Evolutionary conservation across 2,329 filamentous ascomycete species (phyloP).

Genomic region (Aspergillus uvarum): DNA sequence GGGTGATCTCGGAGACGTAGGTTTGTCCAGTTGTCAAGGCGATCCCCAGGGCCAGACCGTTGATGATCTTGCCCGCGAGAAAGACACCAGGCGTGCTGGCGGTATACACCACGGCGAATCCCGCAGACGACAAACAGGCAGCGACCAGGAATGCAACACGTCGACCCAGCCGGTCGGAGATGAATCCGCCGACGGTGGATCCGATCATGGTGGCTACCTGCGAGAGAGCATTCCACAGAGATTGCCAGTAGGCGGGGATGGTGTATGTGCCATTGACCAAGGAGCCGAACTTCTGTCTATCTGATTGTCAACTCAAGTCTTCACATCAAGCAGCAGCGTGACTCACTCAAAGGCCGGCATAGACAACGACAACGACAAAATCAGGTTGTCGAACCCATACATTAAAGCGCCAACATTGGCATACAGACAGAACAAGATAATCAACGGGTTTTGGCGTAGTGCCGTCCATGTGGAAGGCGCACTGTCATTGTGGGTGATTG

Average conservation of each 20-base stretch:
- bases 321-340: neutral
- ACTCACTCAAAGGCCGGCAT: slow-evolving; percentile 9
- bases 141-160: neutral
- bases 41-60: neutral
- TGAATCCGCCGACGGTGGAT: neutral
- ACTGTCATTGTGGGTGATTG: too few relatives aligned
- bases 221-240: slow-evolving; percentile 4
- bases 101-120: slow-evolving; percentile 4
- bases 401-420: neutral
- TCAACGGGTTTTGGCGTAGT: neutral
- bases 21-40: neutral
- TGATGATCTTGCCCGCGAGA: slow-evolving; percentile 4
- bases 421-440: slow-evolving; percentile 1
- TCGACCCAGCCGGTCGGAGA: slow-evolving; percentile 1
- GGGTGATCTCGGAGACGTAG: neutral
- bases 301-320: neutral
- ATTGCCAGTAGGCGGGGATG: slow-evolving; percentile 6
- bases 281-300: neutral
- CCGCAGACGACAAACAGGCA: neutral
- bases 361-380: neutral
- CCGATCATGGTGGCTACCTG: slow-evolving; percentile 6
- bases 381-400: slow-evolving; percentile 10
- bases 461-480: neutral
- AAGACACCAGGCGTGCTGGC: neutral
- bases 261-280: neutral